Base-by-base conservation (phyloP, 441 rosid species). In the Jatropha multifida region DNA sequence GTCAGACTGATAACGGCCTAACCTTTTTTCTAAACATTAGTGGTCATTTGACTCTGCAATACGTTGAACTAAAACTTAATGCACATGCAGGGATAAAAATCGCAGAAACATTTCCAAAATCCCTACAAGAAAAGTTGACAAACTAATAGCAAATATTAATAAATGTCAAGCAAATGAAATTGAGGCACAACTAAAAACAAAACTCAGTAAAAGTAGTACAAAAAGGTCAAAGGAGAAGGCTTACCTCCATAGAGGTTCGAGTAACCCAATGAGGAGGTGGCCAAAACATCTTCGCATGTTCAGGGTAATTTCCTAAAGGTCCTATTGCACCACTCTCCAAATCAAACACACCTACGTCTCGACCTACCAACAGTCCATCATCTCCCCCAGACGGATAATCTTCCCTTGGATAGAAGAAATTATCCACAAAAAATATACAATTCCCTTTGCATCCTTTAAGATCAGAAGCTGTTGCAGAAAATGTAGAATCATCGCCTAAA, bases 221-320 rank as follows among this genome's bases (percentile, higher is more conserved):
- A 11, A 8, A 38, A 61, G 37, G 44, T 44, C 7, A 67, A 41
- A 40, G 46, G 20, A 74, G 18, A 71, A 66, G 26, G 80, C 93
- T 82, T 83, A 94, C 97, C 78, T 85, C 86, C 44, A 27, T 52
- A 37, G 77, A 58, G 1, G 76, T 65, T 12, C 84, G 81, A 77
- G 82, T 73, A 68, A 88, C 77, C 95, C 97, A 91, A 0, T 54
- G 71, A 12, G 97, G 97, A 74, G 94, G 97, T 23, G 95, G 98
- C 96, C 97, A 94, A 65, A 94, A 90, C 81, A 94, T 67, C 83
- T 88, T 86, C 20, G 85, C 78, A 77, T 81, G 83, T 54, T 78
- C 84, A 66, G 88, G 90, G 41, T 69, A 84, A 51, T 77, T 82
- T 10, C 81, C 80, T 48, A 92, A 80, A 0, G 86, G 83, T 55